Base-by-base conservation (phyloP, 345 rosid species). In the Viola odorata region DNA sequence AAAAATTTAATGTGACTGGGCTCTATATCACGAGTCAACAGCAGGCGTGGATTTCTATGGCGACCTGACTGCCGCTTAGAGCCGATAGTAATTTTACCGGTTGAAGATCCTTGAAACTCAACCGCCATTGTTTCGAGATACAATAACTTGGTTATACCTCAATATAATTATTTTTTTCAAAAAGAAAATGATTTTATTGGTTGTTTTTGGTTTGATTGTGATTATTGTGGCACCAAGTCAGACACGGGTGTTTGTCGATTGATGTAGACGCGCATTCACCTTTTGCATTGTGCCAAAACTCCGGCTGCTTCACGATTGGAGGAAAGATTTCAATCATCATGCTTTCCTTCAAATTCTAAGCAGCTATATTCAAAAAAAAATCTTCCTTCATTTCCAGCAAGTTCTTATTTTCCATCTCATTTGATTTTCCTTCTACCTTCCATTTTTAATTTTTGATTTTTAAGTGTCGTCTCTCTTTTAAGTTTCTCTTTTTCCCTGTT, bases 51-150 rank as follows among this genome's bases (percentile, higher is more conserved):
- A 12, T 7, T 44, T 49, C 53, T 12, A 67, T 75, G 78, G 80
- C 65, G 52, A 55, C 37, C 67, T 12, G 78, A 17, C 80, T 75
- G 80, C 83, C 78, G 83, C 78, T 55, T 64, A 73, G 80, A 75
- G 78, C 80, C 80, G 1, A 76, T 14, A 75, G 44, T 44, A 38
- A 63, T 5, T 7, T 6, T 36, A 13, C 64, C 60, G 66, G 49
- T 8, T 15, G 54, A 68, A 68, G 72, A 67, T 41, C 54, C 71
- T 53, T 53, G 60, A 53, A 54, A 67, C 40, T 55, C 17, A 6
- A 1, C 4, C 11, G 8, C 12, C 6, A 14, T 68, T 37, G 56
- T 61, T 68, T 61, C 58, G 16, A 10, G 61, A 13, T 37, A 53
- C 72, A 55, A 55, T 54, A 37, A n/a, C 5, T 16, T 45, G 66